Base-by-base conservation (phyloP, 2,329 filamentous ascomycete species). In the Talaromyces sp. region DNA sequence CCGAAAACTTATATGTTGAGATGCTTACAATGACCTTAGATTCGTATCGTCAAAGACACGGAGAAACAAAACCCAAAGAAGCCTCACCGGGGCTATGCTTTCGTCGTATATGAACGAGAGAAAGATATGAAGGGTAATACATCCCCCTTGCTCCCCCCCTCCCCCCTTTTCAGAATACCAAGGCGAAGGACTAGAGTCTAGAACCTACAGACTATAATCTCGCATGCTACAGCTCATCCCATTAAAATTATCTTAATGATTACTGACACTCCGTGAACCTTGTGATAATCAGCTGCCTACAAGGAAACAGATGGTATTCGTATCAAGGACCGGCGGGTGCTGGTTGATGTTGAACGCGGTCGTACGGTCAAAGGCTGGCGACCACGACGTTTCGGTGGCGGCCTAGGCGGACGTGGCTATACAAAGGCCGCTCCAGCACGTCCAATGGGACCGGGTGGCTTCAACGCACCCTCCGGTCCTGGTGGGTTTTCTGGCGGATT, bases 121-220 rank as follows among this genome's bases (percentile, higher is more conserved):
- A 93, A 93, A 78, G 95, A 98, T 75, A 97, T 98, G 93, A 96
- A 96, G 91, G 92, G 93, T 97, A 96, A 52, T 65, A 62, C 50
- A 57, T 60, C 51, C 60, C 62, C 54, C 17, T 46, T 46, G 11
- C 19, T 80, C 77, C 77, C 74, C 72, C 76, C 74, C 77, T 74
- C 72, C 76, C 74, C 71, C 66, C 70, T 67, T 67, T 68, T 69
- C 68, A 24, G 43, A 24, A 24, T 7, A 68, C 72, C 14, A 26
- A 26, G 31, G 38, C 17, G 17, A 24, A 17, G 27, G 5, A 11
- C 11, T 55, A 13, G 17, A 35, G n/a, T 14, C 13, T 35, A 1
- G 32, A 35, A 35, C 43, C 43, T 24, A 14, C 19, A 46, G 41
- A 8, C 43, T 14, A 38, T 46, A 46, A 24, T 21, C 17, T 21